Conservation (phyloP, 495 filamentous ascomycete species). For the Neurospora sp. region DNA sequence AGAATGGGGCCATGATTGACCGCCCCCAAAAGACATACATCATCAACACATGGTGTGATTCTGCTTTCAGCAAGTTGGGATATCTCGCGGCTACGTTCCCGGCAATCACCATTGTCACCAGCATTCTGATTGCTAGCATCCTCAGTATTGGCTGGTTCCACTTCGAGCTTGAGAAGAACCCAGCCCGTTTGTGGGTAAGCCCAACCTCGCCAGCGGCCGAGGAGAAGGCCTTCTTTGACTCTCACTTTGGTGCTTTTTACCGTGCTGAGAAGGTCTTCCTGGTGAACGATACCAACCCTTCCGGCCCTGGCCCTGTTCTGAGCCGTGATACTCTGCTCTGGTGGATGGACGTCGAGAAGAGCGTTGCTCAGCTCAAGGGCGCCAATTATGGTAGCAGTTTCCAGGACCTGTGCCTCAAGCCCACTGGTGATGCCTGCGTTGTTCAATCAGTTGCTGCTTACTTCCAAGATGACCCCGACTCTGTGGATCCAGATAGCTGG, state of each 20-base stretch:
- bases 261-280: slow-evolving; percentile 88
- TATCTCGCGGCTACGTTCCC: slow-evolving; percentile 74
- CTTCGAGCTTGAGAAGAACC: slow-evolving; percentile 79
- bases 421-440: slow-evolving; percentile 80
- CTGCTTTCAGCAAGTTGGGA: slow-evolving; percentile 75
- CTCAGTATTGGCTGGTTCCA: slow-evolving; percentile 79
- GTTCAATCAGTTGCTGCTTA: slow-evolving; percentile 85
- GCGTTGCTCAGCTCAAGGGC: slow-evolving; percentile 60
- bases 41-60: slow-evolving; percentile 68
- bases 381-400: slow-evolving; percentile 50
- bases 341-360: slow-evolving; percentile 88
- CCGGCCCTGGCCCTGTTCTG: slow-evolving; percentile 62
- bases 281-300: slow-evolving; percentile 68
- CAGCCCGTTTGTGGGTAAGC: slow-evolving; percentile 89
- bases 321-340: slow-evolving; percentile 79
- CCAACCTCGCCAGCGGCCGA: slow-evolving; percentile 81
- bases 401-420: slow-evolving; percentile 87
- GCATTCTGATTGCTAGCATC: slow-evolving; percentile 58
- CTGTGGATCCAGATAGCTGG: slow-evolving; percentile 57
- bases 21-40: slow-evolving; percentile 61
- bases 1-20: slow-evolving; percentile 58
- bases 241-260: slow-evolving; percentile 93
- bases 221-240: slow-evolving; percentile 90
- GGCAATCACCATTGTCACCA: slow-evolving; percentile 63
- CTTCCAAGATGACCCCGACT: slow-evolving; percentile 55